Evolutionary conservation across 768 basidiomycete species (phyloP), one percentile per base, ranked within the genome.

Genomic region (Leccinum uliginosum): DNA sequence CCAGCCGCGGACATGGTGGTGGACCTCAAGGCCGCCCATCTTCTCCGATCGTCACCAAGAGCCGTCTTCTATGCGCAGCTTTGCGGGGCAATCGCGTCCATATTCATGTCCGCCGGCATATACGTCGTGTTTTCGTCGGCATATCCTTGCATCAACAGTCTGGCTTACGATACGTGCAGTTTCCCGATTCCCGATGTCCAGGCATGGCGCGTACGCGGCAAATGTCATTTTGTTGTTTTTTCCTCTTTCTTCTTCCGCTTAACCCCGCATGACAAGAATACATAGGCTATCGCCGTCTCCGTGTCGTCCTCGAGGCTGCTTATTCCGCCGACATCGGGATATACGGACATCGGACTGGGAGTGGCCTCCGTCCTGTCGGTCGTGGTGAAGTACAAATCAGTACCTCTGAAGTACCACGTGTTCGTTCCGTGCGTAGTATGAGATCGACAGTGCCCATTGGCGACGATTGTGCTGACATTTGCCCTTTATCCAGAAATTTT

Each of bases 161-260:
- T 34, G 14, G 45, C 40, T 8, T 56, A 56, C 15, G 30, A 56
- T 1, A 44, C 30, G 15, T 56, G 54, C 30, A 55, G 53, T 34
- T 56, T 56, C 54, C 55, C 40, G 24, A 56, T 56, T 23, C 43
- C 40, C 30, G 55, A 56, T 19, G 53, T 32, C 14, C 40, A 56
- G 26, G 54, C 54, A 14, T 45, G 40, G 55, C 40, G 43, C 8
- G 54, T 40, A 56, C 30, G 54, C n/a, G 27, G 2, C 15, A 30
- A 11, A 38, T 38, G 17, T 24, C 3, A 11, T 29, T 2, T 9
- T 29, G 34, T 29, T 23, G 4, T 40, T 23, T 14, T 19, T 23
- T 7, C 7, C 34, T 35, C 34, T 38, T 38, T n/a, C 9, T n/a
- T 9, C n/a, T 38, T n/a, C 38, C 38, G n/a, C 38, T 9, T 38